A percentile compares a stretch with the other conserved stretches of the same genome.
phyloP scores from a whole-genome alignment of 2,329 filamentous ascomycete species.

The Colletotrichum sp. region DNA sequence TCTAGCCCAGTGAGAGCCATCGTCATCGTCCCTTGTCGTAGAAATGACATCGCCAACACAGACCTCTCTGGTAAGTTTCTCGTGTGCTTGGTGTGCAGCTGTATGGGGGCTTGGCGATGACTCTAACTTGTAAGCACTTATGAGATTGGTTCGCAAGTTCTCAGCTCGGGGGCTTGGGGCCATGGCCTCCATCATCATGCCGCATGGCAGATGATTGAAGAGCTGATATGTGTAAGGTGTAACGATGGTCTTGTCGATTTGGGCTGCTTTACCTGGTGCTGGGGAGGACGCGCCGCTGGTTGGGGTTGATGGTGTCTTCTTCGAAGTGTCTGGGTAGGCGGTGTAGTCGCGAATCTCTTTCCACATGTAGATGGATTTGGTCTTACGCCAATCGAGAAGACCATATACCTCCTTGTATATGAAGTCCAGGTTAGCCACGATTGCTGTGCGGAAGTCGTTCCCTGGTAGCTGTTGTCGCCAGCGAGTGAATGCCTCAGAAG shows the following conservation, averaged over 20 bases:
- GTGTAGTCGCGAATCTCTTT: conserved; percentile 48
- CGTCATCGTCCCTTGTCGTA: conserved; percentile 47
- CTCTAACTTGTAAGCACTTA: conserved; percentile 32
- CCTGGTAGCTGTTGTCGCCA: conserved; percentile 60
- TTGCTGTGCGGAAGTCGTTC: conserved; percentile 66
- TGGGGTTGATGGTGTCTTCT: conserved; percentile 22
- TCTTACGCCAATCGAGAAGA: conserved; percentile 39
- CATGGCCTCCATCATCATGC: conserved; percentile 49
- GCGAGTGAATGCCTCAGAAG: conserved; percentile 42
- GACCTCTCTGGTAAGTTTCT: background rate
- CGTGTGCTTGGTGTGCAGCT: conserved; percentile 19
- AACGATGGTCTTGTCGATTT: conserved; percentile 60
- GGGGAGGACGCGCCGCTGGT: background rate
- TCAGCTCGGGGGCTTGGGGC: conserved; percentile 31
- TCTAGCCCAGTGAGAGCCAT: conserved; percentile 62
- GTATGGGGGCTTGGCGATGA: conserved; percentile 26
- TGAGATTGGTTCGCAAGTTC: conserved; percentile 32
- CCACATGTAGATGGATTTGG: conserved; percentile 55
- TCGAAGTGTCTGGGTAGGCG: conserved; percentile 28
- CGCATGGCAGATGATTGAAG: conserved; percentile 70
- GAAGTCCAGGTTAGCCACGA: conserved; percentile 67
- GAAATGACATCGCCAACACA: conserved; percentile 40
- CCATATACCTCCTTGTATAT: conserved; percentile 69
- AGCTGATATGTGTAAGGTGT: conserved; percentile 71
- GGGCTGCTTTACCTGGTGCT: background rate